phyloP scores from a whole-genome alignment of 2,329 filamentous ascomycete genomes.

The Colletotrichum siamense region DNA sequence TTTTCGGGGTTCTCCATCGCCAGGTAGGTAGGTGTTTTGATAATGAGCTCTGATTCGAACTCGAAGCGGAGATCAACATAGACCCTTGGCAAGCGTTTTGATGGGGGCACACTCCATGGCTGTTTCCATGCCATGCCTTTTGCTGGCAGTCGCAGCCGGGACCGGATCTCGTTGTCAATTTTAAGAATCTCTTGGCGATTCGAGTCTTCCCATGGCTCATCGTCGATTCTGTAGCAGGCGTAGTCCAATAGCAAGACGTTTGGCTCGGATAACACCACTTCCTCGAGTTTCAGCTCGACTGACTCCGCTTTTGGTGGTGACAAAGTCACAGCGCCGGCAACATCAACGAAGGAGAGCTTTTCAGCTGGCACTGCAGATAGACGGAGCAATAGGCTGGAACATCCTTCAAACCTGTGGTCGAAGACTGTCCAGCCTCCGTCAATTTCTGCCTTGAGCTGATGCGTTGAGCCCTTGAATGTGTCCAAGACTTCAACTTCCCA shows the following conservation, averaged over 20 bases:
- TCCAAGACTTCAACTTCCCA: conserved; percentile 32
- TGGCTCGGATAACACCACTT: conserved; percentile 28
- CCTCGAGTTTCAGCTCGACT: neutral
- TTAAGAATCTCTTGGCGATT: conserved; percentile 28
- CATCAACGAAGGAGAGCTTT: neutral
- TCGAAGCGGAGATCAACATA: conserved; percentile 28
- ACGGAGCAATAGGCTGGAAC: conserved; percentile 30
- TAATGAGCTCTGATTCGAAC: conserved; percentile 25
- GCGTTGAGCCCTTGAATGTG: conserved; percentile 28
- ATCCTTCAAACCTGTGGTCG: conserved; percentile 31
- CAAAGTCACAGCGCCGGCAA: neutral
- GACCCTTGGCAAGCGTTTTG: conserved; percentile 24
- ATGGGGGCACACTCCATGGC: conserved; percentile 28
- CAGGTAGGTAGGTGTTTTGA: conserved; percentile 19
- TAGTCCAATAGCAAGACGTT: conserved; percentile 36
- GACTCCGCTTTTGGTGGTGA: neutral
- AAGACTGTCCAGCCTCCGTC: conserved; percentile 28
- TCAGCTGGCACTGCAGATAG: conserved; percentile 3
- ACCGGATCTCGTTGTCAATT: conserved; percentile 34
- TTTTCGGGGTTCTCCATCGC: conserved; percentile 31
- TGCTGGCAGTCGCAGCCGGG: conserved; percentile 25
- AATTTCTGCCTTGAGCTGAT: neutral
- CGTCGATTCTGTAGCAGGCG: conserved; percentile 28
- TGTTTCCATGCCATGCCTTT: conserved; percentile 32
- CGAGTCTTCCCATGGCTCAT: conserved; percentile 23